A percentile compares a stretch with the other conserved stretches of the same genome.
Conservation (phyloP, 768 basidiomycete genomes). For the Trametes cubensis region DNA sequence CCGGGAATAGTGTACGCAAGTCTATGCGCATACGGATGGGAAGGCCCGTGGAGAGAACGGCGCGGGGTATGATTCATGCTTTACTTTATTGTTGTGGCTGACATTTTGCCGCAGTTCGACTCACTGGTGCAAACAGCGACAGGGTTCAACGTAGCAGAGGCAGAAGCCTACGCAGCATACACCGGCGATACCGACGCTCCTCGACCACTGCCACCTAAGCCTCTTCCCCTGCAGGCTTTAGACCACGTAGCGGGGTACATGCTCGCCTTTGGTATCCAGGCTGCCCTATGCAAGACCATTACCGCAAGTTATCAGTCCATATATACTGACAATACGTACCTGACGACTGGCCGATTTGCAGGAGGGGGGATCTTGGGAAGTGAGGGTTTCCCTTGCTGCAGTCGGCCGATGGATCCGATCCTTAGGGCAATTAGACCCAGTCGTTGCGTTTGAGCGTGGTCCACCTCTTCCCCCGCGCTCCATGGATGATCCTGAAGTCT, state of each 20-base stretch:
- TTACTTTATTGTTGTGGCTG: neutral
- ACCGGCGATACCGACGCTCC: constrained; percentile 17
- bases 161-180: constrained; percentile 45
- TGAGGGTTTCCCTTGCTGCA: constrained; percentile 59
- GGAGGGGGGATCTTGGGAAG: constrained; percentile 66
- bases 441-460: constrained; percentile 45
- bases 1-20: constrained; percentile 59
- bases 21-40: constrained; percentile 58
- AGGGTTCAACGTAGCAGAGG: constrained; percentile 63
- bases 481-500: constrained; percentile 42
- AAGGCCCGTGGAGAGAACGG: constrained; percentile 57
- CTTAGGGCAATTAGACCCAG: constrained; percentile 48
- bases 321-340: neutral
- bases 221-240: constrained; percentile 60
- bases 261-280: constrained; percentile 59
- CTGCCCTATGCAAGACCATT: constrained; percentile 55
- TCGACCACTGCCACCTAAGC: constrained; percentile 29
- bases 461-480: constrained; percentile 42
- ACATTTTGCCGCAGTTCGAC: constrained; percentile 50
- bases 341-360: constrained; percentile 25
- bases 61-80: constrained; percentile 46
- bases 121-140: constrained; percentile 65
- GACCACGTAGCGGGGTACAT: constrained; percentile 65
- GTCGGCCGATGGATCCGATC: constrained; percentile 61
- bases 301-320: constrained; percentile 37